Percentiles rank a stretch among this genome's conserved stretches.
These are phyloP conservation scores for Tylopilus sp. DNA, from an alignment of 768 basidiomycete species.

Conservation along the genomic window DNA sequence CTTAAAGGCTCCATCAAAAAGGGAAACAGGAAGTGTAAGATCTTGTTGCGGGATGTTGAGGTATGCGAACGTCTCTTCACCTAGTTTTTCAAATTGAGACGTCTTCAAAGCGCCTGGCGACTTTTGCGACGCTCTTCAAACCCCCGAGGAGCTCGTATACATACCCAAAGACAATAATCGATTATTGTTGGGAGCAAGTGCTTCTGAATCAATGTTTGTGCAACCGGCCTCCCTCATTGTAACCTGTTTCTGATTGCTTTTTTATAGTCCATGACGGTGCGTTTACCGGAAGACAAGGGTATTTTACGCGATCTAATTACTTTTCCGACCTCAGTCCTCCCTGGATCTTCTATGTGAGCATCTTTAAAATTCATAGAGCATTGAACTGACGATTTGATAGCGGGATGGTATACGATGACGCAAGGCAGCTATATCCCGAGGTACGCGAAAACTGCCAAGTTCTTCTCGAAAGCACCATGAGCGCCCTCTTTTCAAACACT, in stretches of 20 bases:
- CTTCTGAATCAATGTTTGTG: conserved; percentile 79
- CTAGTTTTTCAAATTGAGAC: not conserved
- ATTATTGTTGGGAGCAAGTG: conserved; percentile 92
- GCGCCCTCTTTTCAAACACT: conserved; percentile 45
- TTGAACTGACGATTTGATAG: conserved; percentile 36
- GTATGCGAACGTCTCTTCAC: conserved; percentile 31
- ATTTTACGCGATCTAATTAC: not conserved
- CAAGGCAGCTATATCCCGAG: conserved; percentile 80
- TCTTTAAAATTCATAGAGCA: not conserved
- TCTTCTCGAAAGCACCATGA: conserved; percentile 75
- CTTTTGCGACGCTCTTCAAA: conserved; percentile 69
- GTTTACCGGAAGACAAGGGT: conserved; percentile 14
- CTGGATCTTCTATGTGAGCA: conserved; percentile 84
- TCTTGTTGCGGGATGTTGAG: conserved; percentile 88
- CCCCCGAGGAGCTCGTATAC: conserved; percentile 46
- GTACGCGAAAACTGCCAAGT: conserved; percentile 62
- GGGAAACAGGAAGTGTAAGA: conserved; percentile 95
- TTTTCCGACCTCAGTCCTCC: conserved; percentile 57
- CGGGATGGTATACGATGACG: conserved; percentile 96
- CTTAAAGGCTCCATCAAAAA: conserved; percentile 84
- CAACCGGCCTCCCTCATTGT: not conserved
- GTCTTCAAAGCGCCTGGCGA: conserved; percentile 59
- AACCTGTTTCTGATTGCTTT: not conserved
- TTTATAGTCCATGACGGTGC: conserved; percentile 75
- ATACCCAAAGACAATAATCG: conserved; percentile 80